A percentile compares a stretch with the other conserved stretches of the same genome.
phyloP scores from a whole-genome alignment of 192 early-diverging fungal species.

The Linnemannia schmuckeri region DNA sequence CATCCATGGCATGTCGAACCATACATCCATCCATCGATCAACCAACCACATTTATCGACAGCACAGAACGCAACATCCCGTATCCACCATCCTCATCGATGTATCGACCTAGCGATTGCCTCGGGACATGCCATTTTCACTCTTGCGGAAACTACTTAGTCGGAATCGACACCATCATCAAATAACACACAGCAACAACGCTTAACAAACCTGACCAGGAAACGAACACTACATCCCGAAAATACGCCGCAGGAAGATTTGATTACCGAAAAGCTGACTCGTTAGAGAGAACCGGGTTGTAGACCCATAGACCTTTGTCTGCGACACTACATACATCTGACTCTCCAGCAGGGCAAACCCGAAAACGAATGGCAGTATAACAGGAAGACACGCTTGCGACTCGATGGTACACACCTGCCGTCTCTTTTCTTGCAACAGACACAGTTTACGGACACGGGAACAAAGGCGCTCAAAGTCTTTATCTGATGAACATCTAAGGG shows the following conservation, averaged over 20 bases:
- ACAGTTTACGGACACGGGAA: background rate
- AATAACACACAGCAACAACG: background rate
- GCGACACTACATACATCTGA: background rate
- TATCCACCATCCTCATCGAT: background rate
- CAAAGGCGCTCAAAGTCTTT: background rate
- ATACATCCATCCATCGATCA: conserved; percentile 47
- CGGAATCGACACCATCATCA: conserved; percentile 10
- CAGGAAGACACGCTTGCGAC: background rate
- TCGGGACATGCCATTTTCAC: background rate
- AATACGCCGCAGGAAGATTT: background rate
- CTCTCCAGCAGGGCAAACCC: background rate
- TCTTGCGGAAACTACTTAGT: background rate
- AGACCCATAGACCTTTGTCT: background rate
- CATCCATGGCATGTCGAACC: conserved; percentile 4
- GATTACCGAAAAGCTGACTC: background rate
- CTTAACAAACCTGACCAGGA: background rate
- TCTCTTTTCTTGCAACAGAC: background rate
- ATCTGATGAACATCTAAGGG: background rate
- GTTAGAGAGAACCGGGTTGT: background rate
- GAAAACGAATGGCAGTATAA: background rate
- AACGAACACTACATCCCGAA: background rate
- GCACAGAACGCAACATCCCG: background rate
- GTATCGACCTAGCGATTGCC: background rate
- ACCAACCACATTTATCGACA: background rate
- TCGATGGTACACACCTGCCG: background rate